Percentiles rank a stretch among this genome's conserved stretches.
Evolutionary conservation across 2,329 filamentous ascomycete genomes (phyloP).

Genomic region (Xylaria sp.): DNA sequence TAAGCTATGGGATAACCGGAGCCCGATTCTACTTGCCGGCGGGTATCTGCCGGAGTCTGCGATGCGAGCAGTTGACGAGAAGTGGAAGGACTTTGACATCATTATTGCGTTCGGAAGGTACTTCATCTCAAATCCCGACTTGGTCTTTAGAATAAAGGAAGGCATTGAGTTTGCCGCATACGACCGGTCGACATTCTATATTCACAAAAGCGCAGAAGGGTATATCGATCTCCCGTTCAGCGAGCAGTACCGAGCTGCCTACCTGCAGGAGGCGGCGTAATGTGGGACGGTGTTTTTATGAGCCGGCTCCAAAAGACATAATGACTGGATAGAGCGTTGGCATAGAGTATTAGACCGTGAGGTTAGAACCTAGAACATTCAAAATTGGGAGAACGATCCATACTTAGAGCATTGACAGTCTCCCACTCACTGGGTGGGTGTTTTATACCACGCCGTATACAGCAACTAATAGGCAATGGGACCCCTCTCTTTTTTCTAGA

Average conservation of each 20-base stretch:
- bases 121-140: conserved; percentile 62
- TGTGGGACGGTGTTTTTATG: neutral
- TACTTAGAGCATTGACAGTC: neutral
- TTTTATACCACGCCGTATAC: no score
- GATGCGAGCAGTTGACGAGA: conserved; percentile 53
- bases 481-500: no score
- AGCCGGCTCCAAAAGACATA: neutral
- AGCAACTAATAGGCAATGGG: no score
- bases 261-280: neutral
- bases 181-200: conserved; percentile 59
- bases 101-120: conserved; percentile 60
- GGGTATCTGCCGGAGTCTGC: conserved; percentile 55
- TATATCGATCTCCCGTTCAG: conserved; percentile 44
- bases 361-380: neutral
- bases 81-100: conserved; percentile 55
- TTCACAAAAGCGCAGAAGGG: conserved; percentile 33
- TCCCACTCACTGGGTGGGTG: no score
- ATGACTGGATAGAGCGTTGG: neutral
- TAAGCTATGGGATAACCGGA: conserved; percentile 56
- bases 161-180: conserved; percentile 58
- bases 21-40: conserved; percentile 61
- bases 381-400: neutral
- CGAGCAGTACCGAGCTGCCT: conserved; percentile 21
- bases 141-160: conserved; percentile 57
- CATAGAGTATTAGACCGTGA: conserved; percentile 1